Evolutionary conservation across 164 flowering plant genomes (phyloP), one percentile per base, ranked within the genome.

Genomic region (Sedum album): DNA sequence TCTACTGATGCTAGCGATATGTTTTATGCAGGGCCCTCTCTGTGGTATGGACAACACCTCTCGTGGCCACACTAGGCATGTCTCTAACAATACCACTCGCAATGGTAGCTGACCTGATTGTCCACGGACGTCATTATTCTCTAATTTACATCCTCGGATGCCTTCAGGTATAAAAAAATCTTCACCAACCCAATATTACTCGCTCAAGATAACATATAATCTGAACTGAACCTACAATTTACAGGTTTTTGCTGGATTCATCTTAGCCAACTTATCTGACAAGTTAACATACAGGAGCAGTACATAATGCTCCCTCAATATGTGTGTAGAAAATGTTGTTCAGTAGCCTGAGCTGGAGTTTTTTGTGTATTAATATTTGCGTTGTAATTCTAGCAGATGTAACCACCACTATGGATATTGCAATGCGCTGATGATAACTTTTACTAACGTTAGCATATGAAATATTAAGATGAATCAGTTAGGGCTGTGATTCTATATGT

Each of bases 21-120:
- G 62, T 38, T 38, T 31, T 21, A 66, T 35, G 23, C 78, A 87
- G 90, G 93, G 93, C 88, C 1, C 79, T 86, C 4, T 83, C 83
- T 36, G 88, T 88, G 66, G 84, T 88, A 30, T 88, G 93, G 89
- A 87, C 90, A 15, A 82, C 85, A 17, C 93, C 93, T 10, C 66
- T 88, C 55, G 85, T 88, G 14, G 85, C 93, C 30, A 81, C 87
- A 0, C 68, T 88, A 61, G 90, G 90, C 65, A 82, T 83, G 85
- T 88, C 90, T 13, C 77, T 86, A 55, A 84, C 87, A 0, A 86
- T 88, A 42, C 88, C 93, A 18, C 79, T 88, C 9, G 93, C 93
- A 11, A 86, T 88, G 90, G 62, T 81, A 42, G 93, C 90, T 6
- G 93, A 88, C 77, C 80, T 88, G 86, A 69, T 82, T 31, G 70